Conservation (phyloP, 805 yeast species). For the Myxozyma nipponensis region DNA sequence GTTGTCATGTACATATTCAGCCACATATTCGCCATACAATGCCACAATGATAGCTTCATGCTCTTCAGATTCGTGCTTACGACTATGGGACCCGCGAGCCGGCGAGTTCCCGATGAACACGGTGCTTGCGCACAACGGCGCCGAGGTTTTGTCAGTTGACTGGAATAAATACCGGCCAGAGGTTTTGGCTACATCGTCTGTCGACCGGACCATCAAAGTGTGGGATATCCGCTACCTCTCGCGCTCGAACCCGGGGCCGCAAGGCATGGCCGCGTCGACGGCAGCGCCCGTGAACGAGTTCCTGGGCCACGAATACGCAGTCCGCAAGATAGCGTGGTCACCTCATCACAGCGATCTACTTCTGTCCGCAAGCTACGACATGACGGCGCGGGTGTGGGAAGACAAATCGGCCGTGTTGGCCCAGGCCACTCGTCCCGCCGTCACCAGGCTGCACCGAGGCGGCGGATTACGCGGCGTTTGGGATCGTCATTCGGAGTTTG, state of each 20-base stretch:
- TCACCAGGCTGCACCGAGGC: conserved; percentile 38
- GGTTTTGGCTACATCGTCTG: conserved; percentile 85
- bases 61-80: conserved; percentile 68
- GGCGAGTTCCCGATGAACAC: conserved; percentile 56
- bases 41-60: conserved; percentile 65
- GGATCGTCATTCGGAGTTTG: conserved; percentile 78
- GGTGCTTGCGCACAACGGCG: conserved; percentile 70
- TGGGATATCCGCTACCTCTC: conserved; percentile 78
- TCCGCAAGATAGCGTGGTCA: conserved; percentile 79
- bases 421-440: conserved; percentile 44
- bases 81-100: conserved; percentile 77
- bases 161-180: conserved; percentile 85
- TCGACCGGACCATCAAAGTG: conserved; percentile 73
- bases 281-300: conserved; percentile 67
- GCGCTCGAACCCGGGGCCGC: conserved; percentile 34
- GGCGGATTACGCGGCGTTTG: conserved; percentile 57
- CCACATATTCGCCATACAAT: conserved; percentile 58
- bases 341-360: conserved; percentile 75
- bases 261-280: conserved; percentile 31
- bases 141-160: conserved; percentile 77
- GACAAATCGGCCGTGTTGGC: conserved; percentile 63
- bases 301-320: conserved; percentile 85
- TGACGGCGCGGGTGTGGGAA: conserved; percentile 85
- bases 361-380: conserved; percentile 80
- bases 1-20: conserved; percentile 30